Evolutionary conservation across 2,329 filamentous ascomycete genomes (phyloP).

Genomic region (Calonectria hongkongensis): DNA sequence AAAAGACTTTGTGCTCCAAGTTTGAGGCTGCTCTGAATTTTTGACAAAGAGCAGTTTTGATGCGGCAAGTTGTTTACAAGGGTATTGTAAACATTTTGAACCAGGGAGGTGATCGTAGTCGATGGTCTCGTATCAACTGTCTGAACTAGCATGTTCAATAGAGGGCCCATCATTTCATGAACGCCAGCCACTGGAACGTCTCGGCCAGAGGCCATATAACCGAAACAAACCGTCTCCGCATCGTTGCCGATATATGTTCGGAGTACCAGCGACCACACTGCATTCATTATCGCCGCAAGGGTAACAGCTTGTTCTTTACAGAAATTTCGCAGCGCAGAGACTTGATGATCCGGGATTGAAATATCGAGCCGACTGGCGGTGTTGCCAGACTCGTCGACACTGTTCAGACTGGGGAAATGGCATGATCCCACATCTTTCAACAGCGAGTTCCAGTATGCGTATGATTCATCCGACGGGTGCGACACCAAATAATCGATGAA

Average conservation of each 20-base stretch:
- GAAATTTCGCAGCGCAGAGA: background rate
- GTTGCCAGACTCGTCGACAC: background rate
- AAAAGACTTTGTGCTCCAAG: constrained; percentile 11
- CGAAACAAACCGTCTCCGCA: background rate
- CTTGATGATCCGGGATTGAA: background rate
- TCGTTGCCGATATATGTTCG: background rate
- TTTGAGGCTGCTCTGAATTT: background rate
- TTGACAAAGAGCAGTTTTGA: background rate
- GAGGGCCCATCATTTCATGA: constrained; percentile 8
- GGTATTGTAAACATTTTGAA: background rate
- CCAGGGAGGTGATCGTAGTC: background rate
- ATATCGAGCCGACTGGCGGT: background rate
- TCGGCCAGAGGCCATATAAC: constrained; percentile 4
- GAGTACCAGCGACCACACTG: background rate
- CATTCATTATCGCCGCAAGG: background rate
- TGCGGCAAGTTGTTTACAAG: background rate
- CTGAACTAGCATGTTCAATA: background rate
- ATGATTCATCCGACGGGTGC: background rate
- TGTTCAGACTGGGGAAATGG: background rate
- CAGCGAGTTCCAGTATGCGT: background rate
- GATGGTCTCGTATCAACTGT: background rate
- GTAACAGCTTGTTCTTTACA: background rate
- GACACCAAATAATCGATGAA: background rate
- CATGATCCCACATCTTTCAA: background rate
- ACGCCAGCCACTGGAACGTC: background rate